A percentile compares a stretch with the other conserved stretches of the same genome.
Evolutionary conservation across 202 grass and related monocot genomes (phyloP).

Genomic region (Elaeis oleifera): DNA sequence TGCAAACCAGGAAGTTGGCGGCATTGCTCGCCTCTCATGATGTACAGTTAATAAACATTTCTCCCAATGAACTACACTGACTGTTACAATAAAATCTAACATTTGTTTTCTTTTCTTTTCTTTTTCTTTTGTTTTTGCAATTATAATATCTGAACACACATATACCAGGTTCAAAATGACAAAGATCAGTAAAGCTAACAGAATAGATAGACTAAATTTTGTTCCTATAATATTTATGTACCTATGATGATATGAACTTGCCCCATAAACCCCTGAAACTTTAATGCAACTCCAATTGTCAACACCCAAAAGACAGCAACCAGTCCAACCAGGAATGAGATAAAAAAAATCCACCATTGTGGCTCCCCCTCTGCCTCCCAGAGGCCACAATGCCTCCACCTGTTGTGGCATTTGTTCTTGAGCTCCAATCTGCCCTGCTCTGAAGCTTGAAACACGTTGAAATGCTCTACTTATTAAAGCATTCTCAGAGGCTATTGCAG

Average conservation of each 20-base stretch:
- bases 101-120: too few relatives aligned
- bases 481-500: slow-evolving; percentile 74
- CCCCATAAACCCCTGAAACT: slow-evolving; percentile 49
- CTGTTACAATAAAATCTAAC: too few relatives aligned
- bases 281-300: slow-evolving; percentile 35
- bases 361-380: slow-evolving; percentile 29
- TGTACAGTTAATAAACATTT: too few relatives aligned
- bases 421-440: slow-evolving; percentile 27
- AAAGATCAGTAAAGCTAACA: too few relatives aligned
- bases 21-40: too few relatives aligned
- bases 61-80: too few relatives aligned
- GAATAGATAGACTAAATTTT: too few relatives aligned
- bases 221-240: background rate
- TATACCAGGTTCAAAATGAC: too few relatives aligned
- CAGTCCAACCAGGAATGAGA: slow-evolving; percentile 57
- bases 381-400: slow-evolving; percentile 4
- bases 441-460: slow-evolving; percentile 74
- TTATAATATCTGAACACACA: too few relatives aligned
- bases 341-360: slow-evolving; percentile 34
- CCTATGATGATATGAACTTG: slow-evolving; percentile 32
- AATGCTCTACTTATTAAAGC: slow-evolving; percentile 52
- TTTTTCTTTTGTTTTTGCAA: too few relatives aligned
- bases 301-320: slow-evolving; percentile 57
- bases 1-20: too few relatives aligned
- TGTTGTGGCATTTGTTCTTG: background rate